Conservation (phyloP, 2,329 filamentous ascomycete species). For the Diaporthe longicolla region DNA sequence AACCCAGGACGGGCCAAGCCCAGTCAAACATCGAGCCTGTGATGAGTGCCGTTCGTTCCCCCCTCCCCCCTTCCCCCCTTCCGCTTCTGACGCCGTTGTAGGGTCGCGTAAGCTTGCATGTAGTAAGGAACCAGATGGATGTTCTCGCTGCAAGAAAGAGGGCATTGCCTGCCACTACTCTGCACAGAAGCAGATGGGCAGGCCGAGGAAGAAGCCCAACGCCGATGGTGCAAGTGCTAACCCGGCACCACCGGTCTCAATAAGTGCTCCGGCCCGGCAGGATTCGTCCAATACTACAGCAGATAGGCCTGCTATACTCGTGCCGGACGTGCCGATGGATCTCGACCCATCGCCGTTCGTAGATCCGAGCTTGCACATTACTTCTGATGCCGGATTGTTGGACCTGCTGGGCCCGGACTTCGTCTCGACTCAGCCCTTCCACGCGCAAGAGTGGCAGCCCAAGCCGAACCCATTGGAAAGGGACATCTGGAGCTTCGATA, state of each 20-base stretch:
- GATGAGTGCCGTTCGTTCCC: slow-evolving; percentile 72
- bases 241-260: neutral
- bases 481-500: slow-evolving; percentile 18
- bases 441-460: slow-evolving; percentile 33
- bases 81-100: slow-evolving; percentile 49
- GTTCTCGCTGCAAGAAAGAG: slow-evolving; percentile 71
- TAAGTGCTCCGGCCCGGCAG: neutral
- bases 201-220: slow-evolving; percentile 70
- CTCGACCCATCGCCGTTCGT: slow-evolving; percentile 52
- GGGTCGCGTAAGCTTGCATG: slow-evolving; percentile 76
- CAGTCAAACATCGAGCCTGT: slow-evolving; percentile 71
- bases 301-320: neutral
- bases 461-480: slow-evolving; percentile 13
- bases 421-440: slow-evolving; percentile 37
- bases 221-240: slow-evolving; percentile 48
- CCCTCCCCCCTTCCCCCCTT: slow-evolving; percentile 56
- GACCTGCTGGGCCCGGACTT: slow-evolving; percentile 53
- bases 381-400: slow-evolving; percentile 51
- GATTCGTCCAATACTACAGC: neutral
- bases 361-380: slow-evolving; percentile 44
- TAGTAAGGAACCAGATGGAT: slow-evolving; percentile 73
- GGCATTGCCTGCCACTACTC: slow-evolving; percentile 73
- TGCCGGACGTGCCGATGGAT: slow-evolving; percentile 45
- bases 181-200: slow-evolving; percentile 75
- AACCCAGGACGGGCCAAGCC: neutral